A percentile compares a stretch with the other conserved stretches of the same genome.
phyloP scores from a whole-genome alignment of 371 early-diverging fungal genomes.

The Zancudomyces culisetae region DNA sequence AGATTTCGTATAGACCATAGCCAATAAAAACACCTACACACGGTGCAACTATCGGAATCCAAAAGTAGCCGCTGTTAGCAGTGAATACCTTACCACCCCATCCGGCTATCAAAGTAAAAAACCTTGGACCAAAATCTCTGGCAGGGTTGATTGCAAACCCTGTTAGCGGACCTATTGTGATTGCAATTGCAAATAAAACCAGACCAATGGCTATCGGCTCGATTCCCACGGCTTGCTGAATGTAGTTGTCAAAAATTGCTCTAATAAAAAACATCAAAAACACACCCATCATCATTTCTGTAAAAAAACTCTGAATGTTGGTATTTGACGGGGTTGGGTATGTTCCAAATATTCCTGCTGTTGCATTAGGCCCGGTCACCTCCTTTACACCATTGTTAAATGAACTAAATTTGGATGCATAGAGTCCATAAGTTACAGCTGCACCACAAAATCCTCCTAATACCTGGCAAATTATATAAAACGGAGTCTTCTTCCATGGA shows the following conservation, averaged over 20 bases:
- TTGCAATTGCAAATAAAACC: conserved; percentile 38
- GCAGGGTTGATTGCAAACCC: conserved; percentile 75
- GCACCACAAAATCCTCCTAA: conserved; percentile 57
- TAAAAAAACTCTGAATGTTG: conserved; percentile 37
- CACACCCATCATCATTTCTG: conserved; percentile 67
- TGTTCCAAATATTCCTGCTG: conserved; percentile 52
- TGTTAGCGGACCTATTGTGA: conserved; percentile 47
- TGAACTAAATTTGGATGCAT: conserved; percentile 14
- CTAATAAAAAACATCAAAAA: conserved; percentile 47
- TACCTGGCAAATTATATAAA: conserved; percentile 40
- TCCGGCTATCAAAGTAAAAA: conserved; percentile 54
- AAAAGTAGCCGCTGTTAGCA: conserved; percentile 39
- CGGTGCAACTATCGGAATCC: conserved; percentile 63
- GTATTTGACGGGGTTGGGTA: conserved; percentile 34
- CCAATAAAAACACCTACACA: conserved; percentile 48
- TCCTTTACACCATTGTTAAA: conserved; percentile 37
- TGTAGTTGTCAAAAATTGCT: conserved; percentile 45
- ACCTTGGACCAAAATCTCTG: conserved; percentile 71
- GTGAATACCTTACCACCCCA: conserved; percentile 55
- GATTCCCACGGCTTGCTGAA: conserved; percentile 32
- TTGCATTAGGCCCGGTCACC: conserved; percentile 28
- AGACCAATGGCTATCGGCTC: conserved; percentile 37
- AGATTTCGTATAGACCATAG: conserved; percentile 38
- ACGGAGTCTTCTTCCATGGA: conserved; percentile 39
- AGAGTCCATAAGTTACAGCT: conserved; percentile 28